These are phyloP conservation scores for Verbascum thapsus DNA, from an alignment of 257 asterid genomes.

Conservation along the genomic window DNA sequence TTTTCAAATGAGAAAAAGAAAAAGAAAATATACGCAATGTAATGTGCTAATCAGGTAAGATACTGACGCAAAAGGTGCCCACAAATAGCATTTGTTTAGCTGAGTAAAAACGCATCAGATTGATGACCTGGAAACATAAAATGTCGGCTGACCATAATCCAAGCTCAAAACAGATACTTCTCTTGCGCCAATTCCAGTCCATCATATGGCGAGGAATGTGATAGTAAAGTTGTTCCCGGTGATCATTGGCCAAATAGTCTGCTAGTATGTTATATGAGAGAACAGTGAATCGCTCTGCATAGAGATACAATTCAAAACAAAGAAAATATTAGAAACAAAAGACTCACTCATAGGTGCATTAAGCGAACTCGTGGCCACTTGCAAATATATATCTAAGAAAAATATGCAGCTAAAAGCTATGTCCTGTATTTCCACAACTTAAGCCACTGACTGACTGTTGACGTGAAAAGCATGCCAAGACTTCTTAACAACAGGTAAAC, in stretches of 20 bases:
- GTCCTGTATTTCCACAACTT: slow-evolving; percentile 10
- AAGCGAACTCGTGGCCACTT: slow-evolving; percentile 1
- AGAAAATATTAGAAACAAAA: slow-evolving; percentile 13
- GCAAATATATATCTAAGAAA: slow-evolving; percentile 3
- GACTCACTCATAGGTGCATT: slow-evolving; percentile 17
- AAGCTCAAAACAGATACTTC: slow-evolving; percentile 79
- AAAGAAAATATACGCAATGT: not conserved
- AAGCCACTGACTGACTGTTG: not conserved
- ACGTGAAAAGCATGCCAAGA: not conserved
- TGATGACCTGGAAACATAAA: slow-evolving; percentile 83
- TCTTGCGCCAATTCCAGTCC: slow-evolving; percentile 94
- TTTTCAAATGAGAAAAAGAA: slow-evolving; percentile 29
- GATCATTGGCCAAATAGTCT: slow-evolving; percentile 77
- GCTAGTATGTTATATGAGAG: slow-evolving; percentile 92
- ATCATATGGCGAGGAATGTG: slow-evolving; percentile 76
- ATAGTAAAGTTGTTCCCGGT: slow-evolving; percentile 67
- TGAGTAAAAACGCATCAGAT: slow-evolving; percentile 25
- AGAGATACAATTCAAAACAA: slow-evolving; percentile 26
- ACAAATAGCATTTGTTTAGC: not conserved
- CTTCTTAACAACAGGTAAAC: not conserved
- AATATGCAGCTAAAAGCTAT: slow-evolving; percentile 2
- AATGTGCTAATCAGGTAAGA: slow-evolving; percentile 19
- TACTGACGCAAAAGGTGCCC: slow-evolving; percentile 5
- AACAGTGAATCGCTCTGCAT: slow-evolving; percentile 79
- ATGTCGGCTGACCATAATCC: slow-evolving; percentile 98